phyloP scores from a whole-genome alignment of 768 basidiomycete species.

The Glaciozyma antarctica region DNA sequence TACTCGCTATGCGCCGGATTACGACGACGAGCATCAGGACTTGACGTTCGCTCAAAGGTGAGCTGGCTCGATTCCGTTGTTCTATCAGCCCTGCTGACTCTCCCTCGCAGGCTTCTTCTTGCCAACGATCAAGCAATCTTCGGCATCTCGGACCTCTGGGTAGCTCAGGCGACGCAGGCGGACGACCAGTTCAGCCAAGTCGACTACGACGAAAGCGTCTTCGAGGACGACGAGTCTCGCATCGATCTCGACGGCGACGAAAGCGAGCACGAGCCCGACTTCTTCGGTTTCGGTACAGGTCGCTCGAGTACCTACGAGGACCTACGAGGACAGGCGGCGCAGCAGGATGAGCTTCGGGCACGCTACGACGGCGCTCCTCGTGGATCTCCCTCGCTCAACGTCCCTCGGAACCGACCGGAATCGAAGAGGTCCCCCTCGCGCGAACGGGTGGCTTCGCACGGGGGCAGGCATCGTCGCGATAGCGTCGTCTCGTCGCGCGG shows the following conservation, averaged over 20 bases:
- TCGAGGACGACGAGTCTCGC: conserved; percentile 25
- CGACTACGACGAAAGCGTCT: conserved; percentile 28
- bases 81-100: background rate
- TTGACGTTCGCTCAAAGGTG: background rate
- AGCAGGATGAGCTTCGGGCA: conserved; percentile 11
- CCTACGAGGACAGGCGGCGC: conserved; percentile 17
- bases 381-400: background rate
- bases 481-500: conserved; percentile 16
- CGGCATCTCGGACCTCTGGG: conserved; percentile 93
- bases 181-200: conserved; percentile 34
- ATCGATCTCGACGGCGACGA: conserved; percentile 27
- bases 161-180: conserved; percentile 73
- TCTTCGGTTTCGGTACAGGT: conserved; percentile 28
- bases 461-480: background rate
- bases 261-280: conserved; percentile 36
- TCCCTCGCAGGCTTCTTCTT: conserved; percentile 38
- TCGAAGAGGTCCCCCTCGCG: background rate
- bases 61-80: background rate
- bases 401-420: background rate
- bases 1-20: background rate
- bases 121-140: conserved; percentile 93
- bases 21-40: background rate
- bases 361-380: background rate
- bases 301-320: conserved; percentile 33
- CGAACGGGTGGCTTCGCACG: conserved; percentile 20